Evolutionary conservation across 768 basidiomycete species (phyloP).

Genomic region (Calocera cornea): DNA sequence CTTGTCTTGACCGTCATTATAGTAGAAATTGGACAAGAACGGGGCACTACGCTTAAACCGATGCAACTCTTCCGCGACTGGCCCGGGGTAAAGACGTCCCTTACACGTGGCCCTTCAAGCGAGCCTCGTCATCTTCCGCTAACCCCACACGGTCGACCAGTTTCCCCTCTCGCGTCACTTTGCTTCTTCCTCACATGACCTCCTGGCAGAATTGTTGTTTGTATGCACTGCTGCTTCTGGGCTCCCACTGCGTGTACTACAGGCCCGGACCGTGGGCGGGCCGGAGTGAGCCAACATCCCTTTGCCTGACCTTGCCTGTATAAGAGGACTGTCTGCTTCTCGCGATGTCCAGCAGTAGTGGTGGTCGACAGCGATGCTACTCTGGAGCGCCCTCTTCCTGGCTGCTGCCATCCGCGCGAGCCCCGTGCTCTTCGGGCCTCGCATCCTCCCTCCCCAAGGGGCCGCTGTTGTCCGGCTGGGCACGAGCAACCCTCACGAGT

Average conservation of each 20-base stretch:
- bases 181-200: neutral
- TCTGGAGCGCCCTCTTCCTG: neutral
- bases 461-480: conserved; percentile 32
- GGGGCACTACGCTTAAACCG: too few relatives aligned
- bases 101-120: neutral
- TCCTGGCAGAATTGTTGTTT: neutral
- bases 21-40: too few relatives aligned
- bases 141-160: neutral
- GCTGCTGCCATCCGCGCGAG: neutral
- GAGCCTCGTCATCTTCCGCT: neutral
- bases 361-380: neutral
- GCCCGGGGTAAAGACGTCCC: conserved; percentile 4
- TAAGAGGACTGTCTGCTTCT: neutral
- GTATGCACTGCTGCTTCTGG: neutral
- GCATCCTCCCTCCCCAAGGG: conserved; percentile 33
- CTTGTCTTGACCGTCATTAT: too few relatives aligned
- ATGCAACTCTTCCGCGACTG: too few relatives aligned
- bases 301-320: neutral
- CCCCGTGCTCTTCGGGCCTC: conserved; percentile 19
- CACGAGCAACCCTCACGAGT: conserved; percentile 31
- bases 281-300: neutral
- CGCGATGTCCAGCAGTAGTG: neutral
- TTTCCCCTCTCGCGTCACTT: neutral
- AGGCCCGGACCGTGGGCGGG: neutral
- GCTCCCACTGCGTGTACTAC: neutral